Evolutionary conservation across 2,329 filamentous ascomycete genomes (phyloP), one percentile per base, ranked within the genome.

Genomic region (Calonectria pauciramosa): DNA sequence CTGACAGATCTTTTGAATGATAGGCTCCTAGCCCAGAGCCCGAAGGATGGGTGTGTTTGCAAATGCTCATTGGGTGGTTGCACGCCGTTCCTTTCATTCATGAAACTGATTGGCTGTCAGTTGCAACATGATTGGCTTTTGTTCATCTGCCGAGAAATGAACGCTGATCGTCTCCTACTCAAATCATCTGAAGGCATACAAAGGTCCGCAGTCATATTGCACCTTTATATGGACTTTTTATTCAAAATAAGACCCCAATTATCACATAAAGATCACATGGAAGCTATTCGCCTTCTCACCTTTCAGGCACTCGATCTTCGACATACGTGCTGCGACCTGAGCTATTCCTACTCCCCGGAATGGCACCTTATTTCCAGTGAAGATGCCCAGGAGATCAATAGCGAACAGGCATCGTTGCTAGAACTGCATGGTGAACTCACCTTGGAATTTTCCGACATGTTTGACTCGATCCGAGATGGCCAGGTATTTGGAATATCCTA

Each of bases 331-430:
- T 59, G 52, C 8, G 30, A 36, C 20, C 11, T 59, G 14, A 23
- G 1, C 3, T 34, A n/a, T 36, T 2, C 3, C 14, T 4, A n/a
- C 20, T 10, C 2, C 3, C 41, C 41, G 10, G 1, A 8, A 4
- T 14, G 41, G 9, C 41, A 11, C 6, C 4, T 9, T n/a, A 47
- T 36, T n/a, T 34, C 14, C 4, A 13, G 20, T 14, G 52, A 36
- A 9, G 52, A 59, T 34, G 52, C 52, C 2, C 30, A 34, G 3
- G 30, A 34, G n/a, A 36, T 59, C 30, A 59, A 36, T 7, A 34
- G 32, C 30, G 30, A 59, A 20, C 52, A 59, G 20, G 18, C 18
- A 23, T 23, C 10, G 3, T 36, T 59, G 3, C 52, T 34, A 0
- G 20, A 36, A 8, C 13, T 59, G n/a, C 52, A 59, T 11, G 11